Evolutionary conservation across 23 red algal species (phyloP).

Genomic region (Pyropia haitanensis): DNA sequence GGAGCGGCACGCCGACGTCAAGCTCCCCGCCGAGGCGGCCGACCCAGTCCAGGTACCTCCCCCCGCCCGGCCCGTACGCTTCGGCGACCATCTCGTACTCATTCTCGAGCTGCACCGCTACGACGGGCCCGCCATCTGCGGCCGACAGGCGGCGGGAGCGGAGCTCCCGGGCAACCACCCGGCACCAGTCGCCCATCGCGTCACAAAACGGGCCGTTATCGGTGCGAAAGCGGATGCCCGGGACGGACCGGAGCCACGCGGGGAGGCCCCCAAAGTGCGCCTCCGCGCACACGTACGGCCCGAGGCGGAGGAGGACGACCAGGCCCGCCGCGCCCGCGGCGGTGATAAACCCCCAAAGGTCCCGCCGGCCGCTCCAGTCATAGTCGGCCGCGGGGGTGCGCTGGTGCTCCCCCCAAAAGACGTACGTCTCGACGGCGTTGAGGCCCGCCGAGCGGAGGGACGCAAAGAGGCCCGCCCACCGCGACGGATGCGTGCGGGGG

Average conservation of each 20-base stretch:
- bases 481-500: constrained; percentile 53
- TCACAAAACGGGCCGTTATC: constrained; percentile 53
- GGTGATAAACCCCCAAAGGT: constrained; percentile 58
- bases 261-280: constrained; percentile 74
- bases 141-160: constrained; percentile 33
- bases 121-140: constrained; percentile 65
- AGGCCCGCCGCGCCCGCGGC: constrained; percentile 39
- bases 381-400: constrained; percentile 8
- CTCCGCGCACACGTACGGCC: constrained; percentile 93
- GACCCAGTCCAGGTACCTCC: constrained; percentile 71
- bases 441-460: constrained; percentile 52
- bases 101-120: constrained; percentile 87
- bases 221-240: constrained; percentile 78
- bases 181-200: constrained; percentile 53
- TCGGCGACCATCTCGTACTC: constrained; percentile 86
- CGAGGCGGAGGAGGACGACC: constrained; percentile 71
- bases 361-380: constrained; percentile 45
- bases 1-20: constrained; percentile 62
- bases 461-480: constrained; percentile 53
- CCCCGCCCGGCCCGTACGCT: constrained; percentile 39
- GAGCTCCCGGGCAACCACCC: constrained; percentile 16
- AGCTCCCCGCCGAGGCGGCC: constrained; percentile 49
- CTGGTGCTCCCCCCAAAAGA: constrained; percentile 78
- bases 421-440: constrained; percentile 85
- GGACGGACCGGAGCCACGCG: constrained; percentile 44